phyloP scores from a whole-genome alignment of 2,329 filamentous ascomycete genomes.

The Knoxdaviesia proteae region DNA sequence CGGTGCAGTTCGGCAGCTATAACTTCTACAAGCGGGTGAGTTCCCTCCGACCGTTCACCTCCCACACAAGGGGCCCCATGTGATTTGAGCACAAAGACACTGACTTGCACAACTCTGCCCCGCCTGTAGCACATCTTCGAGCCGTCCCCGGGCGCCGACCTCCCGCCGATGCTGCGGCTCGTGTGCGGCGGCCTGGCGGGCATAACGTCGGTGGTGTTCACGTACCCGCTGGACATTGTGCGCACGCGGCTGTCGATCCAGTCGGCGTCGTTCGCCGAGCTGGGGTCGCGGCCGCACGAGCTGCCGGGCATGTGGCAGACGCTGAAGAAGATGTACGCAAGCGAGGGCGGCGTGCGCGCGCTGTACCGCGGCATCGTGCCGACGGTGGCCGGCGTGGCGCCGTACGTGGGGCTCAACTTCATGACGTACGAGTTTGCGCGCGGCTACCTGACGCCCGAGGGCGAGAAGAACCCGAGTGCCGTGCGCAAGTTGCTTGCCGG shows the following conservation, averaged over 20 bases:
- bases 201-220: slow-evolving; percentile 85
- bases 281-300: slow-evolving; percentile 42
- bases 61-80: not conserved
- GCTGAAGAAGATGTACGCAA: slow-evolving; percentile 66
- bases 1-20: slow-evolving; percentile 95
- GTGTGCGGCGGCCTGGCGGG: slow-evolving; percentile 82
- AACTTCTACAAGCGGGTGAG: slow-evolving; percentile 87
- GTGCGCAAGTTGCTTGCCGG: slow-evolving; percentile 71
- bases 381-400: slow-evolving; percentile 84
- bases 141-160: slow-evolving; percentile 47
- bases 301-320: slow-evolving; percentile 87
- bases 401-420: slow-evolving; percentile 92
- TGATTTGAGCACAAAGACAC: not conserved
- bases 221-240: slow-evolving; percentile 94
- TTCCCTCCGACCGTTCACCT: slow-evolving; percentile 4
- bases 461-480: slow-evolving; percentile 62
- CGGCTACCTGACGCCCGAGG: slow-evolving; percentile 66
- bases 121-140: slow-evolving; percentile 50
- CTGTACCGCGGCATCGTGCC: slow-evolving; percentile 91
- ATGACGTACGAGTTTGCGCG: slow-evolving; percentile 92
- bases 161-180: slow-evolving; percentile 55
- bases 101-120: not conserved
- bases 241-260: slow-evolving; percentile 92
- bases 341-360: slow-evolving; percentile 65
- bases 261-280: slow-evolving; percentile 75